These are phyloP conservation scores for Penicillium griseofulvum DNA, from an alignment of 2,329 filamentous ascomycete species.

Conservation along the genomic window DNA sequence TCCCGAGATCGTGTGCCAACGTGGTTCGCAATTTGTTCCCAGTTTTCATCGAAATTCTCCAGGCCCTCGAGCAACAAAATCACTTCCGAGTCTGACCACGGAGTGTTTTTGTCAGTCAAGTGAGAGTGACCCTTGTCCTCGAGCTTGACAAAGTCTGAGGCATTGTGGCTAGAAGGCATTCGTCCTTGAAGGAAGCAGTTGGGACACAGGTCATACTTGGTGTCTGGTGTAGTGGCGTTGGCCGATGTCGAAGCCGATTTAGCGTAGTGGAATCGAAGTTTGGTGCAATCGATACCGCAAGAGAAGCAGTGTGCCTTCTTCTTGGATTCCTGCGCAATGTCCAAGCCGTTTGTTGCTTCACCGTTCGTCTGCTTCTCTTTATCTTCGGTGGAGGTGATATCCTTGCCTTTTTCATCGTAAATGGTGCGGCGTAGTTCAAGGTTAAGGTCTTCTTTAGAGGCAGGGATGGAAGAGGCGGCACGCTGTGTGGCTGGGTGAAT, in stretches of 20 bases:
- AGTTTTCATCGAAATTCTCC: constrained; percentile 92
- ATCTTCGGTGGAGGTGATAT: constrained; percentile 67
- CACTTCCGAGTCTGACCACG: constrained; percentile 88
- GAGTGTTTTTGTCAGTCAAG: constrained; percentile 76
- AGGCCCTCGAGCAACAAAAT: constrained; percentile 86
- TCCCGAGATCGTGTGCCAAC: constrained; percentile 89
- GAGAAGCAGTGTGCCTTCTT: constrained; percentile 78
- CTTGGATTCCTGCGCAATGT: constrained; percentile 61
- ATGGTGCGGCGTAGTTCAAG: constrained; percentile 93
- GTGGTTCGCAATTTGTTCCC: constrained; percentile 87
- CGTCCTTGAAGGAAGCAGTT: constrained; percentile 84
- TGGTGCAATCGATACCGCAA: constrained; percentile 86
- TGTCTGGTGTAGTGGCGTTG: constrained; percentile 55
- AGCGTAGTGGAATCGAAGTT: constrained; percentile 67
- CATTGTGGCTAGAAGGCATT: constrained; percentile 74
- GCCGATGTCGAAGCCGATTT: constrained; percentile 58
- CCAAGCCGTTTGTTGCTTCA: constrained; percentile 66
- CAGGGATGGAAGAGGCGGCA: constrained; percentile 62
- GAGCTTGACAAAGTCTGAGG: constrained; percentile 79
- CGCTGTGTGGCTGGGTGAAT: constrained; percentile 67
- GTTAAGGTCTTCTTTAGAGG: constrained; percentile 76
- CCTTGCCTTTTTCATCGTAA: constrained; percentile 88
- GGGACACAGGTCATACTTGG: constrained; percentile 85
- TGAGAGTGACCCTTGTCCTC: constrained; percentile 82
- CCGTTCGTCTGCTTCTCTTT: constrained; percentile 69